Evolutionary conservation across 2,329 filamentous ascomycete species (phyloP), one percentile per base, ranked within the genome.

Genomic region (Conoideocrella luteorostrata): DNA sequence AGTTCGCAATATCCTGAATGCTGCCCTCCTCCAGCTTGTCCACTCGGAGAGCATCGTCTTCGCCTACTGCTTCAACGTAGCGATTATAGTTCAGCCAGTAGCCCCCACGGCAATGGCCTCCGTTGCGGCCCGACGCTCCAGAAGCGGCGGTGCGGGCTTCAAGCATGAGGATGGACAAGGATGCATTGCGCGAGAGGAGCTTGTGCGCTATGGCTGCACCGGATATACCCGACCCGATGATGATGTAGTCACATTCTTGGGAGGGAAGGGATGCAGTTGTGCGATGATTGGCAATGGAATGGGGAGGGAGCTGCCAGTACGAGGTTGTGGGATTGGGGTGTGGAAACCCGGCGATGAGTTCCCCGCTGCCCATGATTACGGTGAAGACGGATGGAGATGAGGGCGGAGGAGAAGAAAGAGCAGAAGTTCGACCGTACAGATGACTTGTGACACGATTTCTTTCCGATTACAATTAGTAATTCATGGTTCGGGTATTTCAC

Each of bases 81-180:
- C 26, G 20, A 43, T 50, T 50, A 45, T 51, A 45, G 39, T 39
- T 49, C 32, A 45, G 32, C 48, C 57, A 62, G 32, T 50, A 58
- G 5, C 58, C 59, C 18, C 57, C 51, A 39, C 56, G 55, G 18
- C 56, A 59, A 39, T 64, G 62, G 3, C 62, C 61, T 11, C 64
- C 65, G 48, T 68, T 68, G 17, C 64, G 53, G 2, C 59, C 64
- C 6, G 60, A 62, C 5, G 64, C 63, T 3, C 57, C 62, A 11
- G 60, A 62, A 20, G 59, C 62, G 5, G 61, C 53, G 11, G 57
- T 55, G 5, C 63, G 54, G 1, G 61, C 61, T 42, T 66, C 63
- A 4, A 66, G 50, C 55, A 66, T 60, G 2, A 61, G 40, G 17
- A 65, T 49, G 4, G 46, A 39, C 3, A 56, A 46, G 7, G 48